Percentiles rank a stretch among this genome's conserved stretches.
Evolutionary conservation across 2,329 filamentous ascomycete species (phyloP).

Genomic region (Tetracladium maxilliforme): DNA sequence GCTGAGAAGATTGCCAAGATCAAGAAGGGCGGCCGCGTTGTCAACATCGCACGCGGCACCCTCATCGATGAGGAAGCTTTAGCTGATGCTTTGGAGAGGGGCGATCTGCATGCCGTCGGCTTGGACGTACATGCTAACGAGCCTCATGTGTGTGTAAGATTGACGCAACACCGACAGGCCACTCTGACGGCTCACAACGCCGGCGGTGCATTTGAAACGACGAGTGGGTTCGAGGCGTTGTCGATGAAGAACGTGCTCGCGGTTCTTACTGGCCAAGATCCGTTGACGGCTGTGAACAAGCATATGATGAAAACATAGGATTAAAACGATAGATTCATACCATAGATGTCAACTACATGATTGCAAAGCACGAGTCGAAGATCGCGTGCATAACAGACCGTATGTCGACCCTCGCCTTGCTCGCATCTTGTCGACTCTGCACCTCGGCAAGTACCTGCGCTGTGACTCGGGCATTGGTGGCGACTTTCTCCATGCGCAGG

Average conservation of each 20-base stretch:
- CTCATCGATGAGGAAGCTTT: constrained; percentile 52
- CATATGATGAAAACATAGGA: constrained; percentile 18
- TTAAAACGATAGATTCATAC: too few species aligned
- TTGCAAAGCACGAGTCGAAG: constrained; percentile 8
- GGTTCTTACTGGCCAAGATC: constrained; percentile 32
- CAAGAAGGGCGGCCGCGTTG: constrained; percentile 38
- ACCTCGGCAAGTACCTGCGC: constrained; percentile 29
- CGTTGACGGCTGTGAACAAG: constrained; percentile 49
- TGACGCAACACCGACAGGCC: constrained; percentile 14
- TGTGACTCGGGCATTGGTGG: constrained; percentile 26
- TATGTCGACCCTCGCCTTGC: constrained; percentile 25
- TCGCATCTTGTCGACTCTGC: constrained; percentile 24
- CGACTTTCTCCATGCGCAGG: constrained; percentile 26
- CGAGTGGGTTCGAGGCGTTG: constrained; percentile 47
- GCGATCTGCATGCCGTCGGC: constrained; percentile 33
- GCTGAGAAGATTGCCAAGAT: constrained; percentile 30
- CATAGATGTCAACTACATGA: constrained; percentile 3
- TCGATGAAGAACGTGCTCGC: constrained; percentile 52
- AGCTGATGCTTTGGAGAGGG: constrained; percentile 38
- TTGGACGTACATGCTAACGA: constrained; percentile 52
- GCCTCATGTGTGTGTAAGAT: constrained; percentile 21
- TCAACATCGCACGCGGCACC: constrained; percentile 51
- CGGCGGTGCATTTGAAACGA: constrained; percentile 48
- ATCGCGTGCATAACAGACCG: constrained; percentile 27
- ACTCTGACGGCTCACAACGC: constrained; percentile 55